Conservation (phyloP, 1,284 basidiomycete species). For the Macrocystidia cucumis region DNA sequence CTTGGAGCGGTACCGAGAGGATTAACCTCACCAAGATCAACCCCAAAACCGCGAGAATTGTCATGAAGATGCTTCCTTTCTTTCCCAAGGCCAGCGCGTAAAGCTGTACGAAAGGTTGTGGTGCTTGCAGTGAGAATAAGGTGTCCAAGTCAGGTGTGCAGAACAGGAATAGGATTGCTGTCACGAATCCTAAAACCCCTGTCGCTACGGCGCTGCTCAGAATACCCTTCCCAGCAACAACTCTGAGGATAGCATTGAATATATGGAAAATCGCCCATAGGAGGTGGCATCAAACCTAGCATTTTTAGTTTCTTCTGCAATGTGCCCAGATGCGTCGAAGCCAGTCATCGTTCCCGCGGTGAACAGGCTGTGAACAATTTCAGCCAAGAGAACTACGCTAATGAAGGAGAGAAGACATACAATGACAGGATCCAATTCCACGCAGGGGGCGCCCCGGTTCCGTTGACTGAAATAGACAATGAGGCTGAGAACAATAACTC, state of each 20-base stretch:
- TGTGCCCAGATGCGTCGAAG: conserved; percentile 84
- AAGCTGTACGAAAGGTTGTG: conserved; percentile 83
- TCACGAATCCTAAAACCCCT: conserved; percentile 65
- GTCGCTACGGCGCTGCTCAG: conserved; percentile 68
- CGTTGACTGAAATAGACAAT: conserved; percentile 52
- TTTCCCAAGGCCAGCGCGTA: conserved; percentile 77
- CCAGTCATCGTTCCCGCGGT: conserved; percentile 80
- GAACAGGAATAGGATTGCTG: conserved; percentile 78
- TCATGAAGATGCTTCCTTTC: conserved; percentile 77
- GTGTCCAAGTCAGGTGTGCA: conserved; percentile 75
- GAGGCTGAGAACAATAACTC: conserved; percentile 1
- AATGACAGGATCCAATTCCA: conserved; percentile 87
- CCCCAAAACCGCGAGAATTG: conserved; percentile 68
- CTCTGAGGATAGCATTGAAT: conserved; percentile 28
- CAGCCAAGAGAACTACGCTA: background rate
- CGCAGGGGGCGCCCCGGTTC: conserved; percentile 73
- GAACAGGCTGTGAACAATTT: conserved; percentile 54
- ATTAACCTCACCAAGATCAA: conserved; percentile 63
- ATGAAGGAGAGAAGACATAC: conserved; percentile 26
- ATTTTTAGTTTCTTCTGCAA: conserved; percentile 86
- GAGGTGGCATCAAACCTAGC: conserved; percentile 41
- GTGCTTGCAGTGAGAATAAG: conserved; percentile 66
- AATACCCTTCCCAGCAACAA: conserved; percentile 75
- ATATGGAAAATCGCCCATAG: background rate
- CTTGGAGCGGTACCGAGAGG: conserved; percentile 3